phyloP scores from a whole-genome alignment of 2,329 filamentous ascomycete species.

The Neofusicoccum ribis region DNA sequence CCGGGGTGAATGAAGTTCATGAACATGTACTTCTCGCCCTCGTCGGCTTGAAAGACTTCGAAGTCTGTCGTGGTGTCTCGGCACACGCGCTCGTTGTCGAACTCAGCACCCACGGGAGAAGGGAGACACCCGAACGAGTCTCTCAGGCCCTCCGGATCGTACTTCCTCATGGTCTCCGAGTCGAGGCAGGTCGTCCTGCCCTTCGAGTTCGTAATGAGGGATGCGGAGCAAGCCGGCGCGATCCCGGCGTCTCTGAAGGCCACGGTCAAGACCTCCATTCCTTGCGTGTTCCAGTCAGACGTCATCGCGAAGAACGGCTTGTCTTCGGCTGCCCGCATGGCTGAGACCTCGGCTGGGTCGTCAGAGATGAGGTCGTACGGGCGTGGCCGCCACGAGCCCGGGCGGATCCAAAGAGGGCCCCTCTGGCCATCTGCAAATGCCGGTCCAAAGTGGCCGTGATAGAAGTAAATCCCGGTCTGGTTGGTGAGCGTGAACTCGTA shows the following conservation, averaged over 20 bases:
- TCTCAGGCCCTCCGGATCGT: constrained; percentile 6
- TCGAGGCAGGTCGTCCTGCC: constrained; percentile 33
- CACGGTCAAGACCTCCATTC: not conserved
- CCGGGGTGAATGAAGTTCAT: constrained; percentile 25
- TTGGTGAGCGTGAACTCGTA: constrained; percentile 56
- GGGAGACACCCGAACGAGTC: constrained; percentile 22
- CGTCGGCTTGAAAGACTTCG: constrained; percentile 22
- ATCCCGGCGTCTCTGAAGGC: not conserved
- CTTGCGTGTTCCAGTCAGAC: constrained; percentile 55
- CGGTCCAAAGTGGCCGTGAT: constrained; percentile 58
- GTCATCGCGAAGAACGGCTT: constrained; percentile 52
- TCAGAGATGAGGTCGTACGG: constrained; percentile 55
- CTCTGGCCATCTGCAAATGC: constrained; percentile 63
- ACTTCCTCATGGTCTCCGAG: constrained; percentile 1
- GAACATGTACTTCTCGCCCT: constrained; percentile 22
- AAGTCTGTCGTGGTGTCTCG: constrained; percentile 22
- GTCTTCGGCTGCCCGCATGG: constrained; percentile 53
- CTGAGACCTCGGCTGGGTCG: constrained; percentile 38
- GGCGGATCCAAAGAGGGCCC: constrained; percentile 55
- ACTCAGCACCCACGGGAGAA: constrained; percentile 18
- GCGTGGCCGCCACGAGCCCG: constrained; percentile 36
- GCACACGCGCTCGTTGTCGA: constrained; percentile 23
- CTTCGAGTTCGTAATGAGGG: constrained; percentile 63
- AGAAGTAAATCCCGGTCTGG: constrained; percentile 61
- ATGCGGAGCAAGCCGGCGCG: constrained; percentile 23